Conservation (phyloP, 768 basidiomycete genomes). For the Tulasnella sp. region DNA sequence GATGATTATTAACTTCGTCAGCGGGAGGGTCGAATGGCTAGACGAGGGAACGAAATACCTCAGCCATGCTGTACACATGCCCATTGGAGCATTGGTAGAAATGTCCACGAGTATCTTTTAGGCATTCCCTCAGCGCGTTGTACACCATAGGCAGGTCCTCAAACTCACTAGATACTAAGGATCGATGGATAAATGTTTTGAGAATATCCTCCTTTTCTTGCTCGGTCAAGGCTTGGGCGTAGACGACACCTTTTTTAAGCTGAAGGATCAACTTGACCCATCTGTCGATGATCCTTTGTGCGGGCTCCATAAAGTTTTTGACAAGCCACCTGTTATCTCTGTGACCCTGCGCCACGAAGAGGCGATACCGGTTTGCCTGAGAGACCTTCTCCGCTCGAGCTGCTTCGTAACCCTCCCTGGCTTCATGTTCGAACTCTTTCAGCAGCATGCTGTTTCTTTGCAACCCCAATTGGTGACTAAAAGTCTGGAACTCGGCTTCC, state of each 20-base stretch:
- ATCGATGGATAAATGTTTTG: conserved; percentile 33
- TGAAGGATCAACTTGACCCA: conserved; percentile 40
- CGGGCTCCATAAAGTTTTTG: conserved; percentile 36
- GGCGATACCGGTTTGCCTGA: not conserved
- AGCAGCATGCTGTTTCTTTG: not conserved
- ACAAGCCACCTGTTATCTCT: conserved; percentile 37
- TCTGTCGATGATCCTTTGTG: conserved; percentile 38
- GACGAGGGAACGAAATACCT: conserved; percentile 16
- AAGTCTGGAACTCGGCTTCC: conserved; percentile 34
- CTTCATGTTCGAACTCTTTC: not conserved
- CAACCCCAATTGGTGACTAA: not conserved
- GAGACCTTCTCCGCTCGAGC: not conserved
- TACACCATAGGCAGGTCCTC: not conserved
- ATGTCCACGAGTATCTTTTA: conserved; percentile 12
- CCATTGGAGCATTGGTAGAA: conserved; percentile 23
- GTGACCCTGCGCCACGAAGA: not conserved
- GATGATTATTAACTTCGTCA: not conserved
- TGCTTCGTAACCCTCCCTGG: not conserved
- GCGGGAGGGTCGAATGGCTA: not conserved
- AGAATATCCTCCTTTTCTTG: conserved; percentile 48
- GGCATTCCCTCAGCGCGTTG: not conserved
- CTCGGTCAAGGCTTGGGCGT: conserved; percentile 45
- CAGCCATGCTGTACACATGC: conserved; percentile 23
- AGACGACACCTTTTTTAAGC: conserved; percentile 34
- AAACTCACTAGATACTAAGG: not conserved